A percentile compares a stretch with the other conserved stretches of the same genome.
These are phyloP conservation scores for Mycena vitilis DNA, from an alignment of 768 basidiomycete species.

Conservation along the genomic window DNA sequence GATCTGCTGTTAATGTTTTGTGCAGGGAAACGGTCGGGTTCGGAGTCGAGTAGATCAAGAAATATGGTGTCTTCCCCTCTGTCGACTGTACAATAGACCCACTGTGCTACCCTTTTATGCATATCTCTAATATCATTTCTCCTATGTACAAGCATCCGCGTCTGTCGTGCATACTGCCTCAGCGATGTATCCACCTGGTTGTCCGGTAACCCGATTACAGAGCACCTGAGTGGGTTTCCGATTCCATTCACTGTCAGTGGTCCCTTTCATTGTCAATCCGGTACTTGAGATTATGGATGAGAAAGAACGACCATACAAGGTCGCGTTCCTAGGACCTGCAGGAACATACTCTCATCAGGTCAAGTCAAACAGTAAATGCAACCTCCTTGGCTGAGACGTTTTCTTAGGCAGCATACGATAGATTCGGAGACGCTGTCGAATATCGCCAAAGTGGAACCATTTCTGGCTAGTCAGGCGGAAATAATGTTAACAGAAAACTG, in stretches of 20 bases:
- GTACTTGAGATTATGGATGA: not conserved
- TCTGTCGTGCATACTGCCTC: no score
- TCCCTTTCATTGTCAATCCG: no score
- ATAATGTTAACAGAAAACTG: not conserved
- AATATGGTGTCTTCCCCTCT: conserved; percentile 37
- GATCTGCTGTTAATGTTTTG: conserved; percentile 22
- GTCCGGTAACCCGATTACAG: no score
- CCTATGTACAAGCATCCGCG: no score
- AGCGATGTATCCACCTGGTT: no score
- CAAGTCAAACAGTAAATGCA: conserved; percentile 10
- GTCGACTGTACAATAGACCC: conserved; percentile 25
- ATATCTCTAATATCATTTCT: conserved; percentile 26
- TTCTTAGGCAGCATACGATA: conserved; percentile 58
- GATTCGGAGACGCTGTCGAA: conserved; percentile 57
- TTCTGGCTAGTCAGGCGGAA: conserved; percentile 43
- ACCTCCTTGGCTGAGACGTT: conserved; percentile 10
- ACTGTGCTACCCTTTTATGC: conserved; percentile 28
- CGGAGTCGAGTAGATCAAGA: conserved; percentile 78
- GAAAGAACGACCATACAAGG: conserved; percentile 10
- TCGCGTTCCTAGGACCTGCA: conserved; percentile 65
- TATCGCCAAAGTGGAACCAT: conserved; percentile 57
- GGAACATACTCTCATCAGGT: conserved; percentile 75
- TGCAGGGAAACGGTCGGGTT: conserved; percentile 92
- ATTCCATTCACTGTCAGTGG: no score
- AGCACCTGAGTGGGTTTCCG: no score